Base-by-base conservation (phyloP, 2,329 filamentous ascomycete genomes). In the Colletotrichum nymphaeae region DNA sequence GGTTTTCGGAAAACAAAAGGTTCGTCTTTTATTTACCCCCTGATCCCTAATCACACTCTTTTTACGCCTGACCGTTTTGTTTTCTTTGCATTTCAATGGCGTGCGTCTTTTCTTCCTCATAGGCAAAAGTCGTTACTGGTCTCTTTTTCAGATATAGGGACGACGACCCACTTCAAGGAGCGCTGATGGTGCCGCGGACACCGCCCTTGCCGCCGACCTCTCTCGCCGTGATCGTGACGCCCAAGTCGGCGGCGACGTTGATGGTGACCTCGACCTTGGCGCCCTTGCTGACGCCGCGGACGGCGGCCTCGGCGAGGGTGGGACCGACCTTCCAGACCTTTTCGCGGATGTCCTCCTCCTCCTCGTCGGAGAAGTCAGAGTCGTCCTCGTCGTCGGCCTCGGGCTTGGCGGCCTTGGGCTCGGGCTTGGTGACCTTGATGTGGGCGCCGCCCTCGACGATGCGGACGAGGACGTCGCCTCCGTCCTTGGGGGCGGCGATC, bases 251-350 rank as follows among this genome's bases (percentile, higher is more conserved):
- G 68, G 89, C 90, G 76, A 98, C 93, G 83, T 96, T 97, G 79
- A 98, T 90, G 81, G 95, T 97, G 67, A 98, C 92, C 88, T 99
- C 97, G 76, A 99, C 91, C 88, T 98, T 98, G 79, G 91, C 90
- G 72, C 91, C 93, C 86, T 96, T 95, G 91, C 96, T 96, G 78
- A 97, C 90, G 73, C 89, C 94, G 83, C 90, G 93, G 81, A 99
- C 86, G 37, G 93, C 93, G 12, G 94, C 93, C 87, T 99, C 97
- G 74, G 95, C 95, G 73, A 99, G 90, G 35, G 92, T 88, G 76
- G 88, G 91, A 78, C 94, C 94, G 60, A 95, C 90, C 89, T 97
- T 98, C 95, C 95, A 98, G 73, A 97, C 88, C 89, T 97, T 95
- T 85, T 97, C 94, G 76, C 95, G 90, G 79, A 92, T 89, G 86